Percentiles rank a stretch among this genome's conserved stretches.
These are phyloP conservation scores for Ulvella scutata DNA, from an alignment of 139 green algal species.

Conservation along the genomic window DNA sequence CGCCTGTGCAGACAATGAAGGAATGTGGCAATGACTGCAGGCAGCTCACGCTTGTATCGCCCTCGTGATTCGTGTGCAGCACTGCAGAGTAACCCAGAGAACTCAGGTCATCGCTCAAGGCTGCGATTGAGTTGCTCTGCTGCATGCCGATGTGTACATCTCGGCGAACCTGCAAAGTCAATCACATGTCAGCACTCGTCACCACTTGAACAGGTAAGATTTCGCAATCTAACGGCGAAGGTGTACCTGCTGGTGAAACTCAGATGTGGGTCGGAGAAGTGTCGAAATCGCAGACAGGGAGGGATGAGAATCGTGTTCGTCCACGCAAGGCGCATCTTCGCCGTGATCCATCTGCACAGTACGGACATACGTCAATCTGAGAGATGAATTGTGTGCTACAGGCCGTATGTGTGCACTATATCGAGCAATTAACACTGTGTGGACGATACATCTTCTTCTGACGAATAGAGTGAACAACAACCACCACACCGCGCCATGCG, in stretches of 20 bases:
- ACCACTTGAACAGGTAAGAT: background rate
- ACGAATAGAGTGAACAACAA: no score
- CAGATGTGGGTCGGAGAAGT: background rate
- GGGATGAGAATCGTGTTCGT: background rate
- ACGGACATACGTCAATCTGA: background rate
- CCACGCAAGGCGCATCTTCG: background rate
- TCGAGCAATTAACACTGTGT: background rate
- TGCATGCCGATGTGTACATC: background rate
- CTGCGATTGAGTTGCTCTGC: background rate
- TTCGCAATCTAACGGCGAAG: background rate
- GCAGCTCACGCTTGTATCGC: background rate
- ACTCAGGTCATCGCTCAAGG: background rate
- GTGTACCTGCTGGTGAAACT: background rate
- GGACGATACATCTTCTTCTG: background rate
- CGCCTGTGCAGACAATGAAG: background rate
- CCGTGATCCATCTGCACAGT: background rate
- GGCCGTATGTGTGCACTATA: background rate
- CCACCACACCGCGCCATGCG: no score
- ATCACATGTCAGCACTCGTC: background rate
- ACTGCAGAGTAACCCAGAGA: background rate
- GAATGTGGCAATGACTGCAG: no score
- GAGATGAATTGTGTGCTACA: background rate
- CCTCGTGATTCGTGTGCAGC: background rate
- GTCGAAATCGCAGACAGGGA: background rate
- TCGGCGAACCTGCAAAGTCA: background rate